Evolutionary conservation across 345 rosid species (phyloP), one percentile per base, ranked within the genome.

Genomic region (Citrus sinensis): DNA sequence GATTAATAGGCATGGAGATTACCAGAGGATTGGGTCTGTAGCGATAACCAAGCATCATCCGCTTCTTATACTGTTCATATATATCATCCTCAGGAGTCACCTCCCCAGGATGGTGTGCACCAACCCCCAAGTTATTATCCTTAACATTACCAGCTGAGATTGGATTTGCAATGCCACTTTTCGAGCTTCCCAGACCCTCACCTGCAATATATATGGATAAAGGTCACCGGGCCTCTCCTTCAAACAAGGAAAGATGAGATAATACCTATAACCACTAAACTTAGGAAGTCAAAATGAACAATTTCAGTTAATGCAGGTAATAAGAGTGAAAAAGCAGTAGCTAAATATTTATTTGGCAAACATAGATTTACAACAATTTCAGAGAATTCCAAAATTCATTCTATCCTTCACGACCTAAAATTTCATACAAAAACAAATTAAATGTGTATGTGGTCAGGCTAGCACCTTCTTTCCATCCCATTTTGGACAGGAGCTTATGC

Each of bases 381-480:
- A n/a, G 11, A 27, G 20, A 16, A 19, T 7, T 40, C 37, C 70
- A 35, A 30, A 35, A 72, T 2, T 22, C 63, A 10, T 35, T 55
- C n/a, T 13, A 30, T 6, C 16, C 35, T 64, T 64, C 27, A 75
- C 6, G 30, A 59, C 39, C 32, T 66, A 66, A 29, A 74, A 63
- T 17, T 27, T 63, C 29, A 46, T 9, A 5, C 39, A 56, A 13
- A 46, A 37, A 32, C 37, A 67, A 35, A 55, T 55, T n/a, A 34
- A 67, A 67, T 19, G 3, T n/a, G 34, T 9, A 16, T 9, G 39
- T 60, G n/a, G 73, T 10, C 66, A 80, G 40, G 60, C 19, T 49
- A 71, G 78, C 59, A 97, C 98, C 99, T 94, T 94, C 99, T 94
- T 85, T 94, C 99, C 98, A 94, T 27, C 99, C 99, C 98, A 97